A percentile compares a stretch with the other conserved stretches of the same genome.
Conservation (phyloP, 495 filamentous ascomycete genomes). For the Hypoxylon lenormandii region DNA sequence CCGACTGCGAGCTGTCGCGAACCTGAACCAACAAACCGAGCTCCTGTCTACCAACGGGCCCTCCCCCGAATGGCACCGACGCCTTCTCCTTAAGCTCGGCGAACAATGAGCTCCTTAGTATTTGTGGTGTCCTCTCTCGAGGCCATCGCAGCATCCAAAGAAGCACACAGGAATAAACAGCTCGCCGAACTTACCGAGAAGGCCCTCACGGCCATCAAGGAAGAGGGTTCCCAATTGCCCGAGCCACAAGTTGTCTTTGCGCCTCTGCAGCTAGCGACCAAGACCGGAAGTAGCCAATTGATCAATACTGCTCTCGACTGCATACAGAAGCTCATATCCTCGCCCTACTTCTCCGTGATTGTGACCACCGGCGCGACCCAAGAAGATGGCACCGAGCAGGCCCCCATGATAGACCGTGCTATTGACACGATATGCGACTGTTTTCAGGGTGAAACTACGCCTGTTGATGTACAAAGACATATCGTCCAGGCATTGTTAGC, state of each 20-base stretch:
- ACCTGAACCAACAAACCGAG: slow-evolving; percentile 4
- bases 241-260: slow-evolving; percentile 92
- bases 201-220: slow-evolving; percentile 84
- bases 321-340: slow-evolving; percentile 98
- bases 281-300: slow-evolving; percentile 81
- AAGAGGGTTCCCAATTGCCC: slow-evolving; percentile 73
- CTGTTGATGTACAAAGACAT: slow-evolving; percentile 90
- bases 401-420: slow-evolving; percentile 87
- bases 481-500: slow-evolving; percentile 97
- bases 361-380: slow-evolving; percentile 56
- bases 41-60: slow-evolving; percentile 22
- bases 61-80: slow-evolving; percentile 57
- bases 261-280: slow-evolving; percentile 87
- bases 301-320: slow-evolving; percentile 93
- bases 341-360: slow-evolving; percentile 92
- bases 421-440: slow-evolving; percentile 99
- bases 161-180: slow-evolving; percentile 82
- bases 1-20: slow-evolving; percentile 19
- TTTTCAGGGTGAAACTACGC: slow-evolving; percentile 94
- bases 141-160: slow-evolving; percentile 86
- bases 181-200: slow-evolving; percentile 81
- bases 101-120: slow-evolving; percentile 88
- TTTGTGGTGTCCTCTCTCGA: slow-evolving; percentile 94
- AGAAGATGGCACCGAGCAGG: slow-evolving; percentile 64
- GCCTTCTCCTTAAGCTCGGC: slow-evolving; percentile 51